Evolutionary conservation across 1,139 yeast genomes (phyloP), one percentile per base, ranked within the genome.

Genomic region (Debaryomycetaceae sp.): DNA sequence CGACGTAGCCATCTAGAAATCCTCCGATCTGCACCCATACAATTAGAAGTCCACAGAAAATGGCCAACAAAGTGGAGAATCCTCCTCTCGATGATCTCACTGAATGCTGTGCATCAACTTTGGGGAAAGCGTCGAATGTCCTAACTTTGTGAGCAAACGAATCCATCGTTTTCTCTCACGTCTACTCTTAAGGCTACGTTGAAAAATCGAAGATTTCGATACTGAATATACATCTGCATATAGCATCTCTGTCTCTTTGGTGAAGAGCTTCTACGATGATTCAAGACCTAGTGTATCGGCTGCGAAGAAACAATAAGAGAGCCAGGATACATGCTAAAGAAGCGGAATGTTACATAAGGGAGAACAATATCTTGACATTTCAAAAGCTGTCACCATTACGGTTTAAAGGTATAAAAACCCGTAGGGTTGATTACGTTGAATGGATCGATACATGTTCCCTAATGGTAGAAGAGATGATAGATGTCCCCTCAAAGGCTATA

Each of bases 51-150:
- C 85, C 78, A 44, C 81, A 73, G 24, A 86, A 54, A 22, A 76
- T 72, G 8, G 91, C 81, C 40, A 84, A 42, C 3, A 89, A 54
- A 0, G 96, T 84, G n/a, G 91, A 79, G 23, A 80, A 60, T 3
- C 95, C 93, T 27, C 96, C 96, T 49, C 93, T 73, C 36, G 79
- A 70, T 1, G 95, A 85, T 51, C 88, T 69, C 42, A 86, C 84
- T 37, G 86, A 78, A 56, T 88, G 91, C 49, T 85, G 78, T 6
- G 89, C 78, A 44, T 86, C 84, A 24, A 89, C 88, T 64, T 91
- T 91, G 20, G 98, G 91, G 57, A 89, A 89, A 34, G 97, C 97
- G 71, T 89, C 97, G 63, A 89, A 88, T 6, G 90, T 76, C 55
- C 79, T 72, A 42, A 85, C 80, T 49, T 52, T 62, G 37, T 53